Evolutionary conservation across 805 yeast genomes (phyloP), one percentile per base, ranked within the genome.

Genomic region (Cyberlindnera amylophila): DNA sequence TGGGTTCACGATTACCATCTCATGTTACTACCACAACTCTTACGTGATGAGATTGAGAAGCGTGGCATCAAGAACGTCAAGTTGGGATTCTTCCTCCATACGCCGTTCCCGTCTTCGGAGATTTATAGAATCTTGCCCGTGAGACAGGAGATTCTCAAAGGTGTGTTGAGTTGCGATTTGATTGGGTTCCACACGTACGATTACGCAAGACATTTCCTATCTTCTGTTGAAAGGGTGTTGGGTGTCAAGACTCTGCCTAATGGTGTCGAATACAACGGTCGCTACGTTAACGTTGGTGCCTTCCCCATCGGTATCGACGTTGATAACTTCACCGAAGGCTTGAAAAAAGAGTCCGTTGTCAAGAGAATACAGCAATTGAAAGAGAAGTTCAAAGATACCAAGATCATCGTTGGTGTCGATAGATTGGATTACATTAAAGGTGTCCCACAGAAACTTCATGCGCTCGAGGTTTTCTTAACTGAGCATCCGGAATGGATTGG

Each of bases 271-370:
- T 87, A 74, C 59, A 70, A 79, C 34, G 86, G 87, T 23, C 70
- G 91, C 39, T 77, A 79, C 46, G 91, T 93, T 35, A 78, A 79
- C 23, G 88, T 93, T 28, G 96, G 97, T 18, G 97, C 98, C 0
- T 91, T 90, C 75, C 99, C 99, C n/a, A 93, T 93, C 52, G 99
- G 99, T 44, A 93, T 93, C 46, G 99, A 93, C 59, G 96, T 89
- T 17, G 96, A 88, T 45, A 87, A 86, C 52, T 93, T 93, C 62
- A 67, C 83, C 13, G 85, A 81, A 17, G 98, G 96, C 0, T 64
- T 93, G 52, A 70, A 79, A 50, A 73, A 75, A 46, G 74, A 70
- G 1, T 55, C 67, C 4, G 97, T 90, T 4, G 71, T 76, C 34
- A 62, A 75, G 21, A 74, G 99, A 53, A 79, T 91, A 45, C 55